These are phyloP conservation scores for Cutaneotrichosporon sp. DNA, from an alignment of 1,284 basidiomycete genomes.

Conservation along the genomic window DNA sequence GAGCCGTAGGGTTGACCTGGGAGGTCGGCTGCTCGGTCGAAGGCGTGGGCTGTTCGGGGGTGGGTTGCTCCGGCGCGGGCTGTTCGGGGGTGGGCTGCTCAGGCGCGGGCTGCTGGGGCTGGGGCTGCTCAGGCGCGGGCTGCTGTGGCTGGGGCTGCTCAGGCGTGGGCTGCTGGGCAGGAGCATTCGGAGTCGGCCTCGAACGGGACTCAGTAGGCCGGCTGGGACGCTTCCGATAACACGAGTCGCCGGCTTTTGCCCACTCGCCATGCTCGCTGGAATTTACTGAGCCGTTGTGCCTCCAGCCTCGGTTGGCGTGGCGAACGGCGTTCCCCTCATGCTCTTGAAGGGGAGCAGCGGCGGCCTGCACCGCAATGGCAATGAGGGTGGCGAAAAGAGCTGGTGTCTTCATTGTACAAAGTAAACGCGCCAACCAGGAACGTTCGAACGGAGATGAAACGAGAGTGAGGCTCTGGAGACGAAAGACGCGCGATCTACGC, in stretches of 20 bases:
- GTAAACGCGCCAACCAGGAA: too few relatives aligned
- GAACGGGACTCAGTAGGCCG: too few relatives aligned
- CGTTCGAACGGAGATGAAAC: too few relatives aligned
- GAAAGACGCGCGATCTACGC: too few relatives aligned
- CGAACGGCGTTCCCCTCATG: neutral
- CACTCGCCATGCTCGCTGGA: too few relatives aligned
- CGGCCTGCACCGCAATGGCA: conserved; percentile 1
- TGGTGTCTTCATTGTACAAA: neutral
- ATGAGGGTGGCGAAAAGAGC: neutral
- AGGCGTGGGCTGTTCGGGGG: neutral
- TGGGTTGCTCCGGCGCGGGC: neutral
- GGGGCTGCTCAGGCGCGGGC: neutral
- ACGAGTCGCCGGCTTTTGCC: too few relatives aligned
- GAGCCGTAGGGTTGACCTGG: neutral
- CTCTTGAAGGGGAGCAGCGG: neutral
- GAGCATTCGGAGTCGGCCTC: too few relatives aligned
- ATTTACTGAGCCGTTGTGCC: too few relatives aligned
- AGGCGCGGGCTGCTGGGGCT: neutral
- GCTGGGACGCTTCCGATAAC: too few relatives aligned
- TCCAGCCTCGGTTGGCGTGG: neutral
- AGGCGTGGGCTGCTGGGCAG: too few relatives aligned
- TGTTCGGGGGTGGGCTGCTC: neutral
- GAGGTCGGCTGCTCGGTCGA: neutral
- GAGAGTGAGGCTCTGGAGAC: too few relatives aligned
- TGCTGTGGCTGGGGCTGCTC: neutral